Evolutionary conservation across 257 asterid genomes (phyloP), one percentile per base, ranked within the genome.

Genomic region (Nicotiana undulata): DNA sequence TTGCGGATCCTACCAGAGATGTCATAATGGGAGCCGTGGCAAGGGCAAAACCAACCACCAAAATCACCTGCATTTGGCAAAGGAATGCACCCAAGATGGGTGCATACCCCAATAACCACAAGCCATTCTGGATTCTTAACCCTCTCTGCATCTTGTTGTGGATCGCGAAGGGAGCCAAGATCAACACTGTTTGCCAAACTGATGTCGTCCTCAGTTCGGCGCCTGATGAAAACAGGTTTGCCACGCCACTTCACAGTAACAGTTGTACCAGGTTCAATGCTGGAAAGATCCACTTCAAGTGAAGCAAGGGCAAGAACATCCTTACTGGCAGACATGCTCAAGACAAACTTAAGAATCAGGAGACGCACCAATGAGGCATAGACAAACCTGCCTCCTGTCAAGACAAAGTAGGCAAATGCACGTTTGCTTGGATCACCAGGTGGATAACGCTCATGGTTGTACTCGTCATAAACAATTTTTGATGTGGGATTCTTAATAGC

Each of bases 181-280:
- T 94, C 97, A 1, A 94, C 93, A 78, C 92, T 90, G 86, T 94
- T 92, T 79, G 97, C 98, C 86, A 89, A 80, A 37, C 89, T 86
- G 77, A 94, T 88, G 81, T 94, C 97, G 17, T 91, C 97, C 55
- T 89, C 96, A 53, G 96, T 94, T 34, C 98, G 86, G 29, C 83
- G 97, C 86, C 98, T 89, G 44, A 94, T 94, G 89, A 94, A 94
- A 79, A 94, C 98, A 3, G 98, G 98, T 85, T 94, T 94, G 49
- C 98, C 98, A 65, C 98, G 97, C 98, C 98, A 92, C 93, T 94
- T 94, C 77, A 94, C 97, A 1, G 98, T 94, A 16, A 94, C 97
- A 40, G 98, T 94, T 75, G 95, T 72, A 81, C 98, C 98, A 5
- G 96, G 97, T 66, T 94, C 98, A 56, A 94, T 92, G 90, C 91